phyloP scores from a whole-genome alignment of 1,139 yeast species.

The Protomyces lactucae-debilis region DNA sequence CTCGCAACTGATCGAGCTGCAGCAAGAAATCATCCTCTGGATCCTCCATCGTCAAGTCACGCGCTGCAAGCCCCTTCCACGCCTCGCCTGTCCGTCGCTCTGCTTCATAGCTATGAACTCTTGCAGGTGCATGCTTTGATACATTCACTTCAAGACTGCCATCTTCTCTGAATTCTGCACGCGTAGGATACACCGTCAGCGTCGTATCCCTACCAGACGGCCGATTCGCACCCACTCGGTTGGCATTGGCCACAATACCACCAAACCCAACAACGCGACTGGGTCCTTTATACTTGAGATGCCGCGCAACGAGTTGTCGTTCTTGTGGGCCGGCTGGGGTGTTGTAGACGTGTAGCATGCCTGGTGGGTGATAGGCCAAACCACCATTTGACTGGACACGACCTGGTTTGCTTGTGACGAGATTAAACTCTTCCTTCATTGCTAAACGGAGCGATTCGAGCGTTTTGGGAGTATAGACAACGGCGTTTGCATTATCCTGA shows the following conservation, averaged over 20 bases:
- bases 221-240: neutral
- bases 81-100: neutral
- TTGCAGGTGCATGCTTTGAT: neutral
- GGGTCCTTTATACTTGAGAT: neutral
- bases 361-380: constrained; percentile 20
- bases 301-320: constrained; percentile 6
- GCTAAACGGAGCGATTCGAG: neutral
- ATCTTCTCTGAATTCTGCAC: neutral
- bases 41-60: neutral
- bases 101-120: neutral
- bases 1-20: neutral
- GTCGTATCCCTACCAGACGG: neutral
- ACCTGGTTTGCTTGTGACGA: neutral
- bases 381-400: constrained; percentile 17
- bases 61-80: neutral
- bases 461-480: neutral
- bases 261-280: constrained; percentile 11
- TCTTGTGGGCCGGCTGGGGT: constrained; percentile 20
- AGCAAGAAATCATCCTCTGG: neutral
- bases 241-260: constrained; percentile 3
- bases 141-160: neutral
- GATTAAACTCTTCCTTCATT: neutral
- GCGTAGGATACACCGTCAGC: neutral
- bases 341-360: constrained; percentile 16
- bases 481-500: neutral